phyloP scores from a whole-genome alignment of 164 flowering plant genomes.

The Macadamia tetraphylla region DNA sequence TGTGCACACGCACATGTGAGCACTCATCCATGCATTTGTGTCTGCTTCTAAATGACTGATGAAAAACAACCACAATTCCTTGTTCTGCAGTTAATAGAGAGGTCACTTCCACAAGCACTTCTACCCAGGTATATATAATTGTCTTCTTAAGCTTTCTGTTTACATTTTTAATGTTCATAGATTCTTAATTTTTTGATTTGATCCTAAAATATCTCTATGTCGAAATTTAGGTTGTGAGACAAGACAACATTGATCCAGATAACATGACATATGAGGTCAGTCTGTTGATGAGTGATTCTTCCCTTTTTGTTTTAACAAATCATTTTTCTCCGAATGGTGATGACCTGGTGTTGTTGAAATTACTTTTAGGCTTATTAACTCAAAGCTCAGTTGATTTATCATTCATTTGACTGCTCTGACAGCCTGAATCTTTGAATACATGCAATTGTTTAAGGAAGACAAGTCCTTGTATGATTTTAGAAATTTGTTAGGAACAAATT shows the following conservation, averaged over 20 bases:
- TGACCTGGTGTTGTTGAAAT: too few relatives aligned
- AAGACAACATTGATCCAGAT: conserved; percentile 37
- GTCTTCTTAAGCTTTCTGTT: conserved; percentile 1
- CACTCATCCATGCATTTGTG: too few relatives aligned
- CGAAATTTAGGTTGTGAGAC: conserved; percentile 22
- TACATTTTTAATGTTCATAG: background rate
- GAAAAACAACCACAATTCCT: conserved; percentile 1
- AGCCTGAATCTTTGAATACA: too few relatives aligned
- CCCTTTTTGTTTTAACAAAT: background rate
- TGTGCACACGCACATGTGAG: too few relatives aligned
- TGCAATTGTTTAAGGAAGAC: too few relatives aligned
- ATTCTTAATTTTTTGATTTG: background rate
- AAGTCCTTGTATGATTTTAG: too few relatives aligned
- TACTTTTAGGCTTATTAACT: background rate
- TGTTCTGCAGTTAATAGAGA: conserved; percentile 22
- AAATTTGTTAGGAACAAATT: too few relatives aligned
- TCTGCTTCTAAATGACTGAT: background rate
- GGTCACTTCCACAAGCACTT: conserved; percentile 11
- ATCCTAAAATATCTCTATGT: conserved; percentile 6
- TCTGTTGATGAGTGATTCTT: background rate
- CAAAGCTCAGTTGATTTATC: too few relatives aligned
- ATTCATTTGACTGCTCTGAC: too few relatives aligned
- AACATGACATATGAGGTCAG: conserved; percentile 36
- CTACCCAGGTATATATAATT: conserved; percentile 12
- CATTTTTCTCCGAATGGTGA: too few relatives aligned